Conservation (phyloP, 257 asterid species). For the Lantana camara region DNA sequence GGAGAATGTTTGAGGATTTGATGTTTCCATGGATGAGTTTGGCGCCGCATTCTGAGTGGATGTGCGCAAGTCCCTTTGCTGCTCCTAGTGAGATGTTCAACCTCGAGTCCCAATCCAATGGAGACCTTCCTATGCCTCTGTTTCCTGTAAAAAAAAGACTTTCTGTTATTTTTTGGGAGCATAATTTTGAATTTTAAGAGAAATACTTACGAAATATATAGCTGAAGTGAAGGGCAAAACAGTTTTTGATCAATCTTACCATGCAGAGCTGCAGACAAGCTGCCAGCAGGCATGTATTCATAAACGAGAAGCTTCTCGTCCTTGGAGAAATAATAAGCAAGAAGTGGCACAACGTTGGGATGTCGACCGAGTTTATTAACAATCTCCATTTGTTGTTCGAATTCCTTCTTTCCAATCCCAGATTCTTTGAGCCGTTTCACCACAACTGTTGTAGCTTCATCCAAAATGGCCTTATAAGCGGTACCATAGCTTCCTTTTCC, state of each 20-base stretch:
- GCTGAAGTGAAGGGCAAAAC: too few species aligned
- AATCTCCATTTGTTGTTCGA: slow-evolving; percentile 87
- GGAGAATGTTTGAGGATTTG: slow-evolving; percentile 82
- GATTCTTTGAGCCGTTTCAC: slow-evolving; percentile 85
- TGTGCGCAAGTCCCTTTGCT: slow-evolving; percentile 74
- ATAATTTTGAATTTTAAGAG: too few species aligned
- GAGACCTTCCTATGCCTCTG: slow-evolving; percentile 46
- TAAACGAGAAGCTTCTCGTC: slow-evolving; percentile 94
- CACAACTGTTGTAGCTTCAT: slow-evolving; percentile 74
- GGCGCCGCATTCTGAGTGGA: slow-evolving; percentile 68
- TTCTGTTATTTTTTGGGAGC: too few species aligned
- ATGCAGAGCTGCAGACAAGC: slow-evolving; percentile 83
- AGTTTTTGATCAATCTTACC: slow-evolving; percentile 54
- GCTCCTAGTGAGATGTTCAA: slow-evolving; percentile 73
- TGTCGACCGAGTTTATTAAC: slow-evolving; percentile 56
- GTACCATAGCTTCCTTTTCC: slow-evolving; percentile 94
- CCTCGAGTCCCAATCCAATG: slow-evolving; percentile 83
- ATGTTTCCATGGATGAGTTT: slow-evolving; percentile 78
- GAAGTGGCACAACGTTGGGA: slow-evolving; percentile 60
- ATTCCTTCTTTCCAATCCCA: slow-evolving; percentile 72
- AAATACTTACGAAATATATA: too few species aligned
- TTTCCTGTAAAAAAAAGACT: too few species aligned
- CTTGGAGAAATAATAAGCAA: slow-evolving; percentile 88
- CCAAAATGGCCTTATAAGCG: slow-evolving; percentile 82
- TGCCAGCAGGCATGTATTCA: slow-evolving; percentile 75